Evolutionary conservation across 768 basidiomycete species (phyloP).

Genomic region (Megacollybia marginata): DNA sequence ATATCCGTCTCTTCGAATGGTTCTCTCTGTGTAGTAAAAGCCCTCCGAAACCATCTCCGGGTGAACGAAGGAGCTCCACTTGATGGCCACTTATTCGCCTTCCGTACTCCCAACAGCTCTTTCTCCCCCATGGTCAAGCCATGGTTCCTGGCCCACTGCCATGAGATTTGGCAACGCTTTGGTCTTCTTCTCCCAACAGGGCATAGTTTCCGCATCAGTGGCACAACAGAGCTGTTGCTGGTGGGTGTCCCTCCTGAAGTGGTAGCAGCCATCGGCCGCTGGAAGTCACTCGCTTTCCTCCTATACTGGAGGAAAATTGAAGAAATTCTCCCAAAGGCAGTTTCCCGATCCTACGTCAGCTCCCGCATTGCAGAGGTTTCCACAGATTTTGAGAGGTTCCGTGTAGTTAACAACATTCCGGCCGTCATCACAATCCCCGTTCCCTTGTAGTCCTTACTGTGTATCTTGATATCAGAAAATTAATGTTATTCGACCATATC

Average conservation of each 20-base stretch:
- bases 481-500: no score
- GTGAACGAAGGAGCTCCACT: constrained; percentile 10
- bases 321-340: no score
- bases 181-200: no score
- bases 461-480: no score
- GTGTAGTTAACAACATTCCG: neutral
- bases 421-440: no score
- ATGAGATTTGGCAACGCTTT: no score
- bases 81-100: constrained; percentile 11
- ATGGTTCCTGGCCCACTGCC: constrained; percentile 7
- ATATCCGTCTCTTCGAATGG: constrained; percentile 16
- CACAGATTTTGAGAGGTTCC: neutral
- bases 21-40: constrained; percentile 9
- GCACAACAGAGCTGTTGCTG: constrained; percentile 11
- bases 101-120: neutral
- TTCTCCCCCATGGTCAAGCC: constrained; percentile 7
- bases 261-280: constrained; percentile 22
- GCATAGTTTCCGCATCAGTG: no score
- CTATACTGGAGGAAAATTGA: no score
- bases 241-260: no score
- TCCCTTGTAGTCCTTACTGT: no score
- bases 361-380: no score
- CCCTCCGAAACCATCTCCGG: constrained; percentile 15
- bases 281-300: constrained; percentile 24
- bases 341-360: no score